These are phyloP conservation scores for Stylonectria norvegica DNA, from an alignment of 2,329 filamentous ascomycete genomes.

Conservation along the genomic window DNA sequence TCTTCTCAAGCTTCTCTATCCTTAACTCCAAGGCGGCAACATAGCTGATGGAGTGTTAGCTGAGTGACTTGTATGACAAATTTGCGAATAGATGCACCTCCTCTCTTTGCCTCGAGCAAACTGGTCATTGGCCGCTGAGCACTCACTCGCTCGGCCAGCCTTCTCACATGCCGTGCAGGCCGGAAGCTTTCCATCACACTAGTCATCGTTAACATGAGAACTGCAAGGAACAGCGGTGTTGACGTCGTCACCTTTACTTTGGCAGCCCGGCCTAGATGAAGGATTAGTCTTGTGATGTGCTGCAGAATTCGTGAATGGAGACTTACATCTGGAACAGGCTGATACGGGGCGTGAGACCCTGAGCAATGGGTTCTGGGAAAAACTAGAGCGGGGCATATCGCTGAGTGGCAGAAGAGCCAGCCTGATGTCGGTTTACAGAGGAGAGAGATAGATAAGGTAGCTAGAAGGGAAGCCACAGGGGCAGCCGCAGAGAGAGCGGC, in stretches of 20 bases:
- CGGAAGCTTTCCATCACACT: slow-evolving; percentile 93
- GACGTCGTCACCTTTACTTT: slow-evolving; percentile 72
- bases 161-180: slow-evolving; percentile 95
- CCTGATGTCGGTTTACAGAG: no score
- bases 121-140: slow-evolving; percentile 91
- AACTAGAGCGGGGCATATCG: slow-evolving; percentile 45
- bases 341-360: slow-evolving; percentile 76
- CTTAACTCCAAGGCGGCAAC: slow-evolving; percentile 91
- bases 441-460: no score
- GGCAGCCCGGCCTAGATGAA: slow-evolving; percentile 65
- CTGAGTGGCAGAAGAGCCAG: neutral
- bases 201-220: slow-evolving; percentile 13
- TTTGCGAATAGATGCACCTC: slow-evolving; percentile 52
- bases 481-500: no score
- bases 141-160: slow-evolving; percentile 79
- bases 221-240: neutral
- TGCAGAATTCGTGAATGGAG: neutral
- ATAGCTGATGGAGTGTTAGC: slow-evolving; percentile 57
- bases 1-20: slow-evolving; percentile 81
- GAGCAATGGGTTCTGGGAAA: slow-evolving; percentile 57
- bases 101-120: slow-evolving; percentile 93
- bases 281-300: slow-evolving; percentile 9
- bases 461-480: no score
- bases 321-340: slow-evolving; percentile 71
- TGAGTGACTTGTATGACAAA: neutral